Evolutionary conservation across 106 monocot species (phyloP).

Genomic region (Platanthera zijinensis): DNA sequence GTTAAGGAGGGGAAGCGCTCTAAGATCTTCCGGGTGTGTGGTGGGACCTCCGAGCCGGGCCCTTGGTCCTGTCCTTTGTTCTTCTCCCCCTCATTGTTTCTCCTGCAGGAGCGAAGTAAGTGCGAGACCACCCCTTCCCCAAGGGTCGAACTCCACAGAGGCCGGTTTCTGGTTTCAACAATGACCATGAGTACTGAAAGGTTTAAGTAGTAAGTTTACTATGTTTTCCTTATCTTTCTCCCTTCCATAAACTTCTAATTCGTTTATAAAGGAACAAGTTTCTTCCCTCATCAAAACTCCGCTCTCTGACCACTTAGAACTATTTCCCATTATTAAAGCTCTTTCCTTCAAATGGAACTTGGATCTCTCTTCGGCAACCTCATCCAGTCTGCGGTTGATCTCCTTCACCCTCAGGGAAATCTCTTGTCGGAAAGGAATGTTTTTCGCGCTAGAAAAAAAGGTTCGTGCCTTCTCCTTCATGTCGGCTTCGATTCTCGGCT

Average conservation of each 20-base stretch:
- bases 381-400: conserved; percentile 24
- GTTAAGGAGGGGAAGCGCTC: too few species aligned
- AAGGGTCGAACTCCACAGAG: too few species aligned
- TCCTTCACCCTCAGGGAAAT: conserved; percentile 11
- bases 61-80: too few species aligned
- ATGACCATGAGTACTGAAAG: neutral
- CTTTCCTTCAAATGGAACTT: conserved; percentile 14
- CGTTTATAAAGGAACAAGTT: conserved; percentile 24
- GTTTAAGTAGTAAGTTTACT: conserved; percentile 3
- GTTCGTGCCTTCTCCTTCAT: conserved; percentile 1
- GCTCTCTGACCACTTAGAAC: neutral
- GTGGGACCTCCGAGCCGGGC: too few species aligned
- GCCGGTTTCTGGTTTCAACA: too few species aligned
- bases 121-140: too few species aligned
- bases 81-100: too few species aligned
- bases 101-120: too few species aligned
- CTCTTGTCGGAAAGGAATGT: neutral
- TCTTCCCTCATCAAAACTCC: neutral
- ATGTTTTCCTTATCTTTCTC: conserved; percentile 12
- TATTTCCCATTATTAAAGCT: neutral
- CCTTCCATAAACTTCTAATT: conserved; percentile 26
- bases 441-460: neutral
- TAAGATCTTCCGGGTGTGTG: too few species aligned
- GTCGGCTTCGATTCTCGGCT: neutral
- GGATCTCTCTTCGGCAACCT: conserved; percentile 25